phyloP scores from a whole-genome alignment of 495 filamentous ascomycete genomes.

The Terfezia claveryi region DNA sequence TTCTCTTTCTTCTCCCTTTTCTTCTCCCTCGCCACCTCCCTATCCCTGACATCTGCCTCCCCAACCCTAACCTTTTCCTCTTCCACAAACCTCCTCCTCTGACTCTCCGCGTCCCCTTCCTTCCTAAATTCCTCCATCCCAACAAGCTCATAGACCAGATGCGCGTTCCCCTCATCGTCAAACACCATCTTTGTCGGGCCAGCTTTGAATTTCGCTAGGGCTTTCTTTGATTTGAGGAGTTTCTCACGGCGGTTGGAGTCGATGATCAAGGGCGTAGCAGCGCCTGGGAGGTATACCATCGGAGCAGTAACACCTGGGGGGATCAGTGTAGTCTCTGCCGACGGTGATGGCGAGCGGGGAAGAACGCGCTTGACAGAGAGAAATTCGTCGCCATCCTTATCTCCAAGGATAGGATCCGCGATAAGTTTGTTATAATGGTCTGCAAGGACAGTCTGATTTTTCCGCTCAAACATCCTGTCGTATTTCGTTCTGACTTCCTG shows the following conservation, averaged over 20 bases:
- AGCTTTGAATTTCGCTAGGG: conserved; percentile 66
- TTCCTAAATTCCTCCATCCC: conserved; percentile 56
- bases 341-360: conserved; percentile 30
- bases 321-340: conserved; percentile 20
- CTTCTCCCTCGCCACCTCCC: conserved; percentile 56
- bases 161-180: conserved; percentile 74
- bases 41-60: conserved; percentile 60
- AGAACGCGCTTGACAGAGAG: conserved; percentile 61
- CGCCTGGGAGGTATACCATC: conserved; percentile 29
- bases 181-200: conserved; percentile 67
- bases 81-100: conserved; percentile 55
- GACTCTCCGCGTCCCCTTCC: conserved; percentile 47
- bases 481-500: conserved; percentile 63
- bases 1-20: conserved; percentile 70
- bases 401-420: conserved; percentile 34
- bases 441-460: conserved; percentile 84
- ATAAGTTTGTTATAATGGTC: conserved; percentile 77
- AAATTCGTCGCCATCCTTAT: conserved; percentile 49
- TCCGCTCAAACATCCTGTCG: conserved; percentile 88
- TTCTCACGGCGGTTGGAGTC: conserved; percentile 88
- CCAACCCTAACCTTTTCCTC: conserved; percentile 48
- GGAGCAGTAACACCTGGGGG: conserved; percentile 11
- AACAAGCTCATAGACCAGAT: conserved; percentile 70
- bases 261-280: conserved; percentile 43
- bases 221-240: conserved; percentile 81